Evolutionary conservation across 257 asterid genomes (phyloP).

Genomic region (Avicennia marina): DNA sequence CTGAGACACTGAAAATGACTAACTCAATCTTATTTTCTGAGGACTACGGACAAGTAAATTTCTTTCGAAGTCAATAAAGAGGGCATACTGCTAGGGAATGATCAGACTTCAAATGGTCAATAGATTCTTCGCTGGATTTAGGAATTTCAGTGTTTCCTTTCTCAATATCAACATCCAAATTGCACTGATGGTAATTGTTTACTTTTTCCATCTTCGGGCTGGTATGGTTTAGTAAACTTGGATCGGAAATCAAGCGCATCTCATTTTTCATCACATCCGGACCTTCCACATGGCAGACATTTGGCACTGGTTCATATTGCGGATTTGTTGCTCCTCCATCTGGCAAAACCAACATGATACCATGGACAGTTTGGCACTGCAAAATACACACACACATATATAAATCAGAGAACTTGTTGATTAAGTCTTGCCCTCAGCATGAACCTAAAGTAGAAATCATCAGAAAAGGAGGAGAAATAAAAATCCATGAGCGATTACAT

Average conservation of each 20-base stretch:
- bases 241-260: slow-evolving; percentile 30
- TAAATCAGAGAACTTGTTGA: not conserved
- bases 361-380: slow-evolving; percentile 26
- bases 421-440: not conserved
- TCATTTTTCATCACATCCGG: slow-evolving; percentile 32
- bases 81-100: slow-evolving; percentile 52
- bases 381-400: too few relatives aligned
- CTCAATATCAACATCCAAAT: slow-evolving; percentile 48
- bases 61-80: not conserved
- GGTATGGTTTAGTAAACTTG: slow-evolving; percentile 31
- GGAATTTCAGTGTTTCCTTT: slow-evolving; percentile 44
- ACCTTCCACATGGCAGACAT: slow-evolving; percentile 23
- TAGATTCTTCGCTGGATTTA: slow-evolving; percentile 31
- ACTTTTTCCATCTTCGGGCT: slow-evolving; percentile 33
- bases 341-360: slow-evolving; percentile 22
- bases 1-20: not conserved
- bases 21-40: not conserved
- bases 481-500: not conserved
- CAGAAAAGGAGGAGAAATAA: not conserved
- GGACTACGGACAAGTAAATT: not conserved
- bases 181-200: slow-evolving; percentile 27
- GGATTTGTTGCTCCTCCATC: slow-evolving; percentile 25
- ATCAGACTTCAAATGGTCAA: slow-evolving; percentile 36
- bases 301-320: slow-evolving; percentile 16
- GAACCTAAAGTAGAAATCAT: not conserved